These are phyloP conservation scores for Verticillium albo-atrum DNA, from an alignment of 2,329 filamentous ascomycete species.

Conservation along the genomic window DNA sequence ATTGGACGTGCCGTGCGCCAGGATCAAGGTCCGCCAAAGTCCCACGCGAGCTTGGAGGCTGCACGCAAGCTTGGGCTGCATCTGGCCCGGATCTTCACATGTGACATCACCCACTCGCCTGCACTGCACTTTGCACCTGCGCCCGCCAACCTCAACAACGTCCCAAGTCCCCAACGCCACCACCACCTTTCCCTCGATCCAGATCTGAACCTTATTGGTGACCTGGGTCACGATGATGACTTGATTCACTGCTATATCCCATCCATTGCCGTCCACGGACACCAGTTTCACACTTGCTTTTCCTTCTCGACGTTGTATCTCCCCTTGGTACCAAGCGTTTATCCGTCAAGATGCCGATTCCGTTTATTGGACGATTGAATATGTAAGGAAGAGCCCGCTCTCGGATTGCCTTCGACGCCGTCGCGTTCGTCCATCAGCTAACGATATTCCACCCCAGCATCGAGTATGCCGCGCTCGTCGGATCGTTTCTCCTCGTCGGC, in stretches of 20 bases:
- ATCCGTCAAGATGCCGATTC: constrained; percentile 40
- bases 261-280: neutral
- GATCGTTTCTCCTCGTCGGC: constrained; percentile 76
- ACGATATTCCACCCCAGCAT: constrained; percentile 43
- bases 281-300: neutral
- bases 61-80: neutral
- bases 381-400: constrained; percentile 34
- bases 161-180: neutral
- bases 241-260: constrained; percentile 3
- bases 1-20: neutral
- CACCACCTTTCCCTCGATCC: neutral
- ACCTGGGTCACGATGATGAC: neutral
- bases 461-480: constrained; percentile 84
- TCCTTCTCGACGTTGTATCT: constrained; percentile 1
- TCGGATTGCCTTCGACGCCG: neutral
- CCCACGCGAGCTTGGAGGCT: neutral
- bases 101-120: constrained; percentile 4
- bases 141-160: constrained; percentile 2
- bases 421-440: constrained; percentile 1
- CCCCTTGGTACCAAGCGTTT: neutral
- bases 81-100: constrained; percentile 8
- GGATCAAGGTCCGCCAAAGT: neutral
- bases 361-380: constrained; percentile 48
- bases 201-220: neutral
- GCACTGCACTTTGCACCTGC: neutral